These are phyloP conservation scores for Artemisia tridentata DNA, from an alignment of 129 eudicot genomes.

Conservation along the genomic window DNA sequence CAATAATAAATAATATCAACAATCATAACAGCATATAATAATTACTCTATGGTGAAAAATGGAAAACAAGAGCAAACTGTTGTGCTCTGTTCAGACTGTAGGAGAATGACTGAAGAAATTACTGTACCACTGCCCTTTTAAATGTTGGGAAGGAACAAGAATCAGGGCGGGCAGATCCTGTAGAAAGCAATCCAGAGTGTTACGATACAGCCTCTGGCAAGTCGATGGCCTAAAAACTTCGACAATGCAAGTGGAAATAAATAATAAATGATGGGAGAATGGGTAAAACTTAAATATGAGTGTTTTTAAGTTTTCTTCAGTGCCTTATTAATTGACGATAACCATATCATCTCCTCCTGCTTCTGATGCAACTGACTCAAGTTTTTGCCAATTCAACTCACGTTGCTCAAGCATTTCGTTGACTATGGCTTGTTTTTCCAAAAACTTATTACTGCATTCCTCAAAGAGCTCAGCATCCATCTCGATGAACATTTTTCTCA, in stretches of 20 bases:
- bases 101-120: slow-evolving; percentile 19
- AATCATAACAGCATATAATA: slow-evolving; percentile 18
- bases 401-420: slow-evolving; percentile 40
- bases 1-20: slow-evolving; percentile 18
- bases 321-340: slow-evolving; percentile 21
- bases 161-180: not conserved
- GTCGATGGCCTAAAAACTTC: slow-evolving; percentile 16
- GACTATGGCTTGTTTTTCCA: slow-evolving; percentile 39
- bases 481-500: slow-evolving; percentile 59
- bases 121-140: slow-evolving; percentile 24
- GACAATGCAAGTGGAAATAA: not conserved
- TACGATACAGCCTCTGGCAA: not conserved
- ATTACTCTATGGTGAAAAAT: slow-evolving; percentile 20
- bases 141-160: slow-evolving; percentile 21
- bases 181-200: no score
- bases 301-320: slow-evolving; percentile 2
- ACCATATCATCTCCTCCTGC: slow-evolving; percentile 28
- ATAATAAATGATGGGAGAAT: slow-evolving; percentile 14
- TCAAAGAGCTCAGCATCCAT: slow-evolving; percentile 63
- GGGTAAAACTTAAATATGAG: slow-evolving; percentile 10
- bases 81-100: slow-evolving; percentile 19
- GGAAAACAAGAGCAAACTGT: slow-evolving; percentile 6
- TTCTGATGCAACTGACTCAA: slow-evolving; percentile 52
- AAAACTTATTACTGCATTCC: slow-evolving; percentile 36
- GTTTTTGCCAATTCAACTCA: slow-evolving; percentile 48